Conservation (phyloP, 371 early-diverging fungal species). For the Dinochytrium kinnereticum region DNA sequence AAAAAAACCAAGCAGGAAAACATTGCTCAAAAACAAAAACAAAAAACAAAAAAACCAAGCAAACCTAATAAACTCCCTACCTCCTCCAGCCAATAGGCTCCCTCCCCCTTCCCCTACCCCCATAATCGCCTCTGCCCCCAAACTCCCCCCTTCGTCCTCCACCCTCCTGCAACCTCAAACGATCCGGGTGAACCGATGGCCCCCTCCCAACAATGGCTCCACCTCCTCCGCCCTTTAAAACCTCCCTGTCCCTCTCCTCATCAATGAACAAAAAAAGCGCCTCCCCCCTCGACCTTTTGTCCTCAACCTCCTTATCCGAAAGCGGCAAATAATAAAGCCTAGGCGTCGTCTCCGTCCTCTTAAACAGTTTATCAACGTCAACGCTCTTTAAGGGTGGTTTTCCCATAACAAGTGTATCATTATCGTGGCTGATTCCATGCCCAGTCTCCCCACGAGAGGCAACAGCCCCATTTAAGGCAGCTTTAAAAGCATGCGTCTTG, state of each 20-base stretch:
- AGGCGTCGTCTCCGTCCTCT: slow-evolving; percentile 45
- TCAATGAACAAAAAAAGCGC: background rate
- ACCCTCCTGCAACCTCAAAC: background rate
- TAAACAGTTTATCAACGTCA: slow-evolving; percentile 4
- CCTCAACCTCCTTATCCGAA: slow-evolving; percentile 49
- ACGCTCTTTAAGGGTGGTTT: background rate
- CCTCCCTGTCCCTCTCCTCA: background rate
- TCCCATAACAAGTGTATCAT: no score
- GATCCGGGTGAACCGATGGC: slow-evolving; percentile 9
- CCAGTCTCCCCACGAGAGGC: background rate
- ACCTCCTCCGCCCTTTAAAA: background rate
- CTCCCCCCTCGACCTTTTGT: slow-evolving; percentile 24
- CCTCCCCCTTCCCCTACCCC: background rate
- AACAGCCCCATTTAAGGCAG: background rate
- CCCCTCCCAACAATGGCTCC: background rate
- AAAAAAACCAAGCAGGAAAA: background rate
- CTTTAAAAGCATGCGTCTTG: slow-evolving; percentile 1
- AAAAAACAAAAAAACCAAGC: background rate
- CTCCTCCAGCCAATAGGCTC: background rate
- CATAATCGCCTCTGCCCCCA: background rate
- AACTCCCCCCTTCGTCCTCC: background rate
- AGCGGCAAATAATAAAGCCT: slow-evolving; percentile 46
- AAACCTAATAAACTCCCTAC: background rate
- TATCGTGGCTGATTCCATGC: background rate
- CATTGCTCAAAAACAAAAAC: background rate